These are phyloP conservation scores for Chrysochromulina parva DNA, from an alignment of 78 protist species.

Conservation along the genomic window DNA sequence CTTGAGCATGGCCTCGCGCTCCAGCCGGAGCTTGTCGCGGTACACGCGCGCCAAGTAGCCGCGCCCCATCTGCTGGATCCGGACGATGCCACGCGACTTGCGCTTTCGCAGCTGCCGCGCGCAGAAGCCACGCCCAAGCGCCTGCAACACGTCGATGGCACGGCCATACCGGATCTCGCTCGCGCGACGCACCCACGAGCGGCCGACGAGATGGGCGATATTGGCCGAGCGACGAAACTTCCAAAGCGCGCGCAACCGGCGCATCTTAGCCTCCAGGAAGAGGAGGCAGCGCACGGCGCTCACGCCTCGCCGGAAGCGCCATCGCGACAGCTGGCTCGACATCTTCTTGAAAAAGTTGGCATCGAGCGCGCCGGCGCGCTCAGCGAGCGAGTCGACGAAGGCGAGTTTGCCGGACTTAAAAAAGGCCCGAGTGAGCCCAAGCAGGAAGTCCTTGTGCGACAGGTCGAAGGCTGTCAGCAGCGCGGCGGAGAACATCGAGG, in stretches of 20 bases:
- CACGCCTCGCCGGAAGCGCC: neutral
- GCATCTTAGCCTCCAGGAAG: constrained; percentile 5
- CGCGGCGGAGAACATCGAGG: neutral
- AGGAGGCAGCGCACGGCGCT: neutral
- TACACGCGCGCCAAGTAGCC: neutral
- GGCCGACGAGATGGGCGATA: neutral
- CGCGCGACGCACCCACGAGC: constrained; percentile 14
- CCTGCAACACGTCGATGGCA: neutral
- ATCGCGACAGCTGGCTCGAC: neutral
- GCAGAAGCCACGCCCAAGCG: neutral
- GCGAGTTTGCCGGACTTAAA: constrained; percentile 3
- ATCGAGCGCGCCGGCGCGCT: neutral
- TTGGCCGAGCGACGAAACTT: neutral
- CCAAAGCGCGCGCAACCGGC: constrained; percentile 13
- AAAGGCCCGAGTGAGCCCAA: neutral
- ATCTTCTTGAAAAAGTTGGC: neutral
- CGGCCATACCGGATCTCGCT: constrained; percentile 1
- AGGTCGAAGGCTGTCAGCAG: neutral
- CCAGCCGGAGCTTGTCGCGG: neutral
- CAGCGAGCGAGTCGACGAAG: neutral
- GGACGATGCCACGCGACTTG: no score
- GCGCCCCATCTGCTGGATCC: neutral
- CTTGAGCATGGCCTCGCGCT: neutral
- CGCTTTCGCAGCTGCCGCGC: neutral
- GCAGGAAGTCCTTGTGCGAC: neutral